These are phyloP conservation scores for Gossypium bickii DNA, from an alignment of 345 rosid genomes.

Conservation along the genomic window DNA sequence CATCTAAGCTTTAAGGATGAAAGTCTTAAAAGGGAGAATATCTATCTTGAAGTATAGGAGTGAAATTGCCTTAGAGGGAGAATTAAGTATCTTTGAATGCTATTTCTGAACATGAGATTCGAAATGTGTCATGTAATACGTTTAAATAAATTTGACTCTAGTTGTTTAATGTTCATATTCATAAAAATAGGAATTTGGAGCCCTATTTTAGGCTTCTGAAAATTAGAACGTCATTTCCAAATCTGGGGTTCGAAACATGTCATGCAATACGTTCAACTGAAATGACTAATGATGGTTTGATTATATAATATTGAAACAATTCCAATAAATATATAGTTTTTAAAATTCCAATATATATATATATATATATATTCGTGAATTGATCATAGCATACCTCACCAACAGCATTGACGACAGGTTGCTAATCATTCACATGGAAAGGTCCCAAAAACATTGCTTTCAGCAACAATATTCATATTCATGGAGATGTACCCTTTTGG, in stretches of 20 bases:
- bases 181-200: background rate
- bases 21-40: too few species aligned
- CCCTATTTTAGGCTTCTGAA: background rate
- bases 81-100: background rate
- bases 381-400: background rate
- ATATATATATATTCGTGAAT: background rate
- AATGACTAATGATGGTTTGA: background rate
- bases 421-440: background rate
- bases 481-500: background rate
- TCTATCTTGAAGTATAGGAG: too few species aligned
- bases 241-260: background rate
- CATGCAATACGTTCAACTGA: background rate
- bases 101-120: background rate
- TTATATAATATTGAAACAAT: background rate
- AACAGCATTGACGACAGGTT: background rate
- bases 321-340: background rate
- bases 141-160: background rate
- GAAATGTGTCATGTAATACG: background rate
- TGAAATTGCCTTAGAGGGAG: too few species aligned
- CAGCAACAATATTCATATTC: background rate
- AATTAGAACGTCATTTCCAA: background rate
- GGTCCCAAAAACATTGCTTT: constrained; percentile 5
- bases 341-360: background rate
- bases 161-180: background rate
- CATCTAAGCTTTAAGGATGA: too few species aligned